phyloP scores from a whole-genome alignment of 192 early-diverging fungal genomes.

The Linnemannia hyalina region DNA sequence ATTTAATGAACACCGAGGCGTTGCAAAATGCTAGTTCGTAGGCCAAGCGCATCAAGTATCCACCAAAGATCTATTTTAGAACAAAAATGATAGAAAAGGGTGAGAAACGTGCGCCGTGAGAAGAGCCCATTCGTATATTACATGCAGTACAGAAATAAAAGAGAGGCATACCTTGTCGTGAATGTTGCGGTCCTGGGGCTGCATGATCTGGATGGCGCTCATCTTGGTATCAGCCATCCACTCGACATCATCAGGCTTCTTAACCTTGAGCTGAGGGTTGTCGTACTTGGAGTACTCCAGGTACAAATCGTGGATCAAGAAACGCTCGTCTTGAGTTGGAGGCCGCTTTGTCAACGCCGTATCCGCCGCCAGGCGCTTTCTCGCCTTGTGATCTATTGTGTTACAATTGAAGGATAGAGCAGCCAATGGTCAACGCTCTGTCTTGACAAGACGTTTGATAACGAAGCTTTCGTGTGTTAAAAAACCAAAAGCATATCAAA shows the following conservation, averaged over 20 bases:
- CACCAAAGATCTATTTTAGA: constrained; percentile 72
- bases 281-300: constrained; percentile 76
- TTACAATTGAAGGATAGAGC: not conserved
- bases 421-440: not conserved
- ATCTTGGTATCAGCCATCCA: constrained; percentile 87
- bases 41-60: constrained; percentile 87
- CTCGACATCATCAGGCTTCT: constrained; percentile 62
- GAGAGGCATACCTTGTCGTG: constrained; percentile 39
- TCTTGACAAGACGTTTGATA: not conserved
- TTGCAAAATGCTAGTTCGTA: constrained; percentile 88
- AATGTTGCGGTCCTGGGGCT: constrained; percentile 76
- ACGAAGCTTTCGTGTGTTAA: not conserved
- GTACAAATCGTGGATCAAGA: constrained; percentile 85
- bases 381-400: constrained; percentile 63
- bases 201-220: constrained; percentile 74
- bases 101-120: not conserved
- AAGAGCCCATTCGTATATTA: not conserved
- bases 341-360: constrained; percentile 73
- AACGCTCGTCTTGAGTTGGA: constrained; percentile 83
- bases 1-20: constrained; percentile 75
- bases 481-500: not conserved
- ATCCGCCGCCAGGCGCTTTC: constrained; percentile 59
- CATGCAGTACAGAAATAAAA: not conserved
- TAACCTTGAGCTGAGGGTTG: constrained; percentile 45
- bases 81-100: not conserved